These are phyloP conservation scores for Syncephalastrum monosporum DNA, from an alignment of 371 early-diverging fungal genomes.

Conservation along the genomic window DNA sequence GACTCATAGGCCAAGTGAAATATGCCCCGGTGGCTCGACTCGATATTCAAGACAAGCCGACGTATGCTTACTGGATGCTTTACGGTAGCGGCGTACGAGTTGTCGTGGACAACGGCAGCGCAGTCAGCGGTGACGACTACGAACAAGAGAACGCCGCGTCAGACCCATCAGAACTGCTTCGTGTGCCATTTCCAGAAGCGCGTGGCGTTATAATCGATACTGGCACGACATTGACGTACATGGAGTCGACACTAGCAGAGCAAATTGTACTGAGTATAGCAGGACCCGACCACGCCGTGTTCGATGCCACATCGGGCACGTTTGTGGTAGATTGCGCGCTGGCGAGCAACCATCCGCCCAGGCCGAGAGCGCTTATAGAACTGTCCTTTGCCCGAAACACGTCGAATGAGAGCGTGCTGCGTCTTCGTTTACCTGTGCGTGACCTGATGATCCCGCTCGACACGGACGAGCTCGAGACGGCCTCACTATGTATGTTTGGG, in stretches of 20 bases:
- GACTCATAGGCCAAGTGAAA: slow-evolving; percentile 15
- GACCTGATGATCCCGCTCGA: slow-evolving; percentile 31
- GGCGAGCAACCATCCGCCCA: not conserved
- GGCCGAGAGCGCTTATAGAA: not conserved
- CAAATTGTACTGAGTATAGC: slow-evolving; percentile 18
- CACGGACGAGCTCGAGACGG: slow-evolving; percentile 2
- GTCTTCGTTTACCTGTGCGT: slow-evolving; percentile 20
- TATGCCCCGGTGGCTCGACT: slow-evolving; percentile 14
- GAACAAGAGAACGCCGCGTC: not conserved
- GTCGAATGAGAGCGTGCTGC: not conserved
- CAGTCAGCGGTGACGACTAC: not conserved
- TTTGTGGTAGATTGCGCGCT: slow-evolving; percentile 22
- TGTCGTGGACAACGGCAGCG: not conserved
- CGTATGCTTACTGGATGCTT: slow-evolving; percentile 27
- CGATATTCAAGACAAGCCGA: not conserved
- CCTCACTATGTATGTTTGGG: slow-evolving; percentile 31
- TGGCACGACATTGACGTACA: slow-evolving; percentile 32
- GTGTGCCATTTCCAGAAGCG: not conserved
- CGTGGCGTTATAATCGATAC: slow-evolving; percentile 37
- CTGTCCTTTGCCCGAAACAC: slow-evolving; percentile 1
- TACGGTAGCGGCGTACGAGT: slow-evolving; percentile 19
- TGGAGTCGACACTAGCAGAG: slow-evolving; percentile 22
- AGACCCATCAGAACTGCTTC: not conserved
- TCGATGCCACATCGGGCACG: slow-evolving; percentile 20
- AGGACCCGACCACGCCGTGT: slow-evolving; percentile 1